Evolutionary conservation across 2,329 filamentous ascomycete genomes (phyloP), one percentile per base, ranked within the genome.

Genomic region (Beauveria caledonica): DNA sequence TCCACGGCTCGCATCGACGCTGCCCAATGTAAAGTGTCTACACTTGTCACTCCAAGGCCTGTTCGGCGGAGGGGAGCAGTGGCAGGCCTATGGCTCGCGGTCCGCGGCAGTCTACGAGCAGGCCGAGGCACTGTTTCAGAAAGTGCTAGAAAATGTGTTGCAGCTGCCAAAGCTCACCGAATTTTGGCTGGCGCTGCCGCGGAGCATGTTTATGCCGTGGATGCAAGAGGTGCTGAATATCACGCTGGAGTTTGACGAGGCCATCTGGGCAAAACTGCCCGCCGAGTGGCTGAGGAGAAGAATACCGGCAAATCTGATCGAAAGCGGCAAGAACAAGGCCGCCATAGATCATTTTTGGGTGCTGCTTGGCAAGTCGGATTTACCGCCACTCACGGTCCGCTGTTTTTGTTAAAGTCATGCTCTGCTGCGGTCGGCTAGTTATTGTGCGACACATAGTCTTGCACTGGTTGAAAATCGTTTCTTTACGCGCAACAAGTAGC

Each of bases 141-240:
- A 5, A 6, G 13, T 57, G 27, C 29, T 57, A 21, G 19, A 9
- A 29, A 21, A 48, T 5, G 29, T 49, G 8, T 9, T 57, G 45
- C 29, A 23, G 44, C 19, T 57, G 17, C 54, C 13, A 1, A 27
- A 15, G 8, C n/a, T 57, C 21, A 48, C 13, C 5, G 54, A 57
- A 1, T 49, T 57, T 19, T 13, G 54, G 7, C 9, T 57, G 44
- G 54, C 44, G 13, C 33, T 57, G 19, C 54, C 54, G 29, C 17
- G 54, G 44, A 57, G 54, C 29, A 21, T 57, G 17, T 57, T 39
- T 19, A 46, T 57, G 54, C 45, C 54, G 44, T 57, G 54, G 54
- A 2, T 57, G 15, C 54, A 57, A 15, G 54, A 57, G 17, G 29
- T 39, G 4, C 10, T 57, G 45, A 42, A 40, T n/a, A 21, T 57